Evolutionary conservation across 108 stramenopile species (phyloP).

Genomic region (Pseudonitzschia multistriata): DNA sequence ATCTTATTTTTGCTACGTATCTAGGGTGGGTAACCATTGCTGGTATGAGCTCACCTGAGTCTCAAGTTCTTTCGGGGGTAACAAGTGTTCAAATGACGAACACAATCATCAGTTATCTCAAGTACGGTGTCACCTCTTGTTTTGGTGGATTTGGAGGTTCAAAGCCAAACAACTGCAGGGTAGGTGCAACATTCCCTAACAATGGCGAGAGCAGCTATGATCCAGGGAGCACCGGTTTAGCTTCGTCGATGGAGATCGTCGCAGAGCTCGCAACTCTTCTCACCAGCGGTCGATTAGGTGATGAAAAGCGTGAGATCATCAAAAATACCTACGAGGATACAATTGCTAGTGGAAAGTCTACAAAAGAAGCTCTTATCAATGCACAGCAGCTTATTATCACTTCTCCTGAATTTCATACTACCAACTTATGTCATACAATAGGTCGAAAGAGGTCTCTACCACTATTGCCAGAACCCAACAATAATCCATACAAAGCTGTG

Average conservation of each 20-base stretch:
- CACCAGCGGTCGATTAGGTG: slow-evolving; percentile 11
- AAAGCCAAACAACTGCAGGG: neutral
- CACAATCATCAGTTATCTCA: slow-evolving; percentile 48
- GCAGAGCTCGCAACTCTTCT: slow-evolving; percentile 50
- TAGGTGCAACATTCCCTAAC: neutral
- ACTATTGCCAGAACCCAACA: neutral
- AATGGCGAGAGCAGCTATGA: slow-evolving; percentile 8
- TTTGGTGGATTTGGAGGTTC: slow-evolving; percentile 17
- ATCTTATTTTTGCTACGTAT: neutral
- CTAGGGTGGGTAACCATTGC: slow-evolving; percentile 36
- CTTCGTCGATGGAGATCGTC: slow-evolving; percentile 16
- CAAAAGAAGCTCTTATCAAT: slow-evolving; percentile 13
- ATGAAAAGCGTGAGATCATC: slow-evolving; percentile 12
- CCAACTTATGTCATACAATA: slow-evolving; percentile 16
- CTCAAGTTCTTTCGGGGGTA: slow-evolving; percentile 42
- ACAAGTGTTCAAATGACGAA: slow-evolving; percentile 42
- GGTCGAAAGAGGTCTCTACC: neutral
- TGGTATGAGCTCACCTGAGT: slow-evolving; percentile 49
- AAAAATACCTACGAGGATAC: slow-evolving; percentile 5
- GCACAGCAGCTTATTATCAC: slow-evolving; percentile 38
- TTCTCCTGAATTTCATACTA: slow-evolving; percentile 56
- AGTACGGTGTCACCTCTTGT: slow-evolving; percentile 37
- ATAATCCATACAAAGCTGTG: slow-evolving; percentile 61
- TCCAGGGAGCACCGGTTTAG: neutral
- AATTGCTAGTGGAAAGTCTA: neutral